Percentiles rank a stretch among this genome's conserved stretches.
Evolutionary conservation across 2,329 filamentous ascomycete genomes (phyloP).

Genomic region (Aspergillus tamarii): DNA sequence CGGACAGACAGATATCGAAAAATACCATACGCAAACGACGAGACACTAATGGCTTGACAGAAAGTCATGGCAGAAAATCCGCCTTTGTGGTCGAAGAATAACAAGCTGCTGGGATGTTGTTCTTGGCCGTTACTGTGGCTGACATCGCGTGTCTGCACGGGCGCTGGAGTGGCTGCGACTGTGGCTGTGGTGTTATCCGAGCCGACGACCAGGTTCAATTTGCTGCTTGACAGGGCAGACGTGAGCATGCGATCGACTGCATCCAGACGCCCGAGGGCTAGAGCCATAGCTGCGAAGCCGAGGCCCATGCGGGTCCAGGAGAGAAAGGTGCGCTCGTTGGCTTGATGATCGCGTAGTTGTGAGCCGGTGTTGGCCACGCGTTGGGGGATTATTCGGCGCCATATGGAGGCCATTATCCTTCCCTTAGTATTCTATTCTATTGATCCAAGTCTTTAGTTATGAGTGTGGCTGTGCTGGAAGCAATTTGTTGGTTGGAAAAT

Average conservation of each 20-base stretch:
- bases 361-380: conserved; percentile 33
- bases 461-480: neutral
- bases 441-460: neutral
- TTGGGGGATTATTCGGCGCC: conserved; percentile 10
- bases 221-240: neutral
- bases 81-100: neutral
- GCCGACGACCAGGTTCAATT: neutral
- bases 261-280: conserved; percentile 33
- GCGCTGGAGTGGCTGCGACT: neutral
- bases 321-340: conserved; percentile 39
- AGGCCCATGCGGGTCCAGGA: conserved; percentile 39
- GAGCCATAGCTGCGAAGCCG: conserved; percentile 35
- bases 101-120: neutral
- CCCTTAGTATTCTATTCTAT: too few species aligned
- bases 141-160: neutral
- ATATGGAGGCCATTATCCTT: neutral
- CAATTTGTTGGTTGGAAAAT: neutral
- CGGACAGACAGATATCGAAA: conserved; percentile 32
- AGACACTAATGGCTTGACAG: conserved; percentile 31
- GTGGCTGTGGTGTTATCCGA: neutral
- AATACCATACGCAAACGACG: conserved; percentile 34
- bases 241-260: conserved; percentile 30
- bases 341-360: conserved; percentile 37
- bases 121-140: neutral
- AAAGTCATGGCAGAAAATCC: neutral